Base-by-base conservation (phyloP, 2,329 filamentous ascomycete genomes). In the Fusarium verrucosum region DNA sequence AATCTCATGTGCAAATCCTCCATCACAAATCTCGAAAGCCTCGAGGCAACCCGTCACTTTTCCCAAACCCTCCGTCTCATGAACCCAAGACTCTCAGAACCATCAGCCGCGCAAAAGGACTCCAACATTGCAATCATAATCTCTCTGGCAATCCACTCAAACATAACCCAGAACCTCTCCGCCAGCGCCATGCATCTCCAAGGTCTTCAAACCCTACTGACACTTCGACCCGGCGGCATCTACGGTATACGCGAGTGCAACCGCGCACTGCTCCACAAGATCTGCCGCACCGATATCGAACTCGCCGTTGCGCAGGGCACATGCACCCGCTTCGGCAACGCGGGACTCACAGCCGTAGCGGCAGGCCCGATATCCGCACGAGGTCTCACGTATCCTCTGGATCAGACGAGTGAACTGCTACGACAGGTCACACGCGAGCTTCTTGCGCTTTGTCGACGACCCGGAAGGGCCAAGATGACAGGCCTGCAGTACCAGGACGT, bases 41-140 rank as follows among this genome's bases (percentile, higher is more conserved):
- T 68, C 7, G 66, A 70, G 25, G 66, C 66, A 17, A 69, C 61
- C 2, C 50, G 53, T 1, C 67, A 68, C 32, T 70, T 69, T 26
- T 68, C 66, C 2, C 66, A 69, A 40, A 45, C 64, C 1, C 33
- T 70, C 32, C 64, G 42, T 1, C 58, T 70, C 20, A 49, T 70
- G 33, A 63, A 58, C 10, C 59, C 32, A 4, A 42, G 58, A 2
- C 61, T 70, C 17, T 62, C 53, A 3, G 32, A 50, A 10, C 35
- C 46, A 5, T 50, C 40, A 1, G 38, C 44, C 2, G 54, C 61
- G 3, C 25, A 45, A 10, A 9, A 44, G 33, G 66, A 68, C 23
- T 47, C 58, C n/a, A 70, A 68, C 4, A 43, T 70, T 2, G 64
- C 64, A 14, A 66, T 67, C 14, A 57, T 70, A 17, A 32, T 61